Conservation (phyloP, 1,139 yeast species). For the Scheffersomyces illinoinensis region DNA sequence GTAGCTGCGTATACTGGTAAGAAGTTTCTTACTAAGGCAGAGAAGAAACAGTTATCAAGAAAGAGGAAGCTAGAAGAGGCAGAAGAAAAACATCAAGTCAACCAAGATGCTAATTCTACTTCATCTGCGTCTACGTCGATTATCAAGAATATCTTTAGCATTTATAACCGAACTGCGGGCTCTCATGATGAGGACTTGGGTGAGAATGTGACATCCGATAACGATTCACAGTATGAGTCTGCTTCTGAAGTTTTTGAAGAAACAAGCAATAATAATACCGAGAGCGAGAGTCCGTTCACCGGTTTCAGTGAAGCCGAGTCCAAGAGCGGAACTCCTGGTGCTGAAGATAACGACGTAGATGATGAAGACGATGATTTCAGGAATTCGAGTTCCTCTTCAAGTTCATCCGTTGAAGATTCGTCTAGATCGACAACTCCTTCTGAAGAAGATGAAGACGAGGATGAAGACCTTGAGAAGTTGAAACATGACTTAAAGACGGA, state of each 20-base stretch:
- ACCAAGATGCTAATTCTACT: background rate
- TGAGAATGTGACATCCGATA: constrained; percentile 20
- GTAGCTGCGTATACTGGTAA: constrained; percentile 60
- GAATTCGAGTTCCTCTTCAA: background rate
- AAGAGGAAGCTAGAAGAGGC: constrained; percentile 10
- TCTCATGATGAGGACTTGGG: constrained; percentile 9
- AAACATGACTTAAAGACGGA: constrained; percentile 38
- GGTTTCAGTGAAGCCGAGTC: constrained; percentile 14
- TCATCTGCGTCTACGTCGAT: background rate
- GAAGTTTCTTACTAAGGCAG: constrained; percentile 44
- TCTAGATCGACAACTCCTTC: constrained; percentile 5
- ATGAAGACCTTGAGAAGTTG: constrained; percentile 32
- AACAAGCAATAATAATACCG: background rate
- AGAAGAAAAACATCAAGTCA: background rate
- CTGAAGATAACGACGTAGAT: constrained; percentile 14
- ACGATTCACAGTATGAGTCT: constrained; percentile 28
- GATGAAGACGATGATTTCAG: constrained; percentile 20
- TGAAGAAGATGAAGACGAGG: constrained; percentile 19
- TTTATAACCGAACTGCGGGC: background rate
- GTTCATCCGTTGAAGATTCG: constrained; percentile 1
- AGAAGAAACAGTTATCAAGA: constrained; percentile 27
- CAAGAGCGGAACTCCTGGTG: constrained; percentile 5
- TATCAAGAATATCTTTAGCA: background rate
- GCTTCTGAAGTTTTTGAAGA: constrained; percentile 29
- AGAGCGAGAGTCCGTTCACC: constrained; percentile 14